Base-by-base conservation (phyloP, 2,329 filamentous ascomycete species). In the Parastagonospora avenae region DNA sequence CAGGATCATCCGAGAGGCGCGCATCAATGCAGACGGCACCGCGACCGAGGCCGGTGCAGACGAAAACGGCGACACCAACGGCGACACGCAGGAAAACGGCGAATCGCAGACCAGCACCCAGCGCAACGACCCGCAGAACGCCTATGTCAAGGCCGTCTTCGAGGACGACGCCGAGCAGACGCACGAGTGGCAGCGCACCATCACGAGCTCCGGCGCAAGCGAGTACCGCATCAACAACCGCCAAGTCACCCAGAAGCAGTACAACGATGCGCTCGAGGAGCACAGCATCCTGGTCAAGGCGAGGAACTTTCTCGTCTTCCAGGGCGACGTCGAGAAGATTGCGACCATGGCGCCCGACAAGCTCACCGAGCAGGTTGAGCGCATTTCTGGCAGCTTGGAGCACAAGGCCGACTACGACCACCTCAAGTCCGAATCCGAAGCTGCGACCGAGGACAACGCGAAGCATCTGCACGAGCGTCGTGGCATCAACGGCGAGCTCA, bases 71-170 rank as follows among this genome's bases (percentile, higher is more conserved):
- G 31, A 47, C 9, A 29, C 47, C 29, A 71, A 71, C 16, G 72
- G 68, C 19, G 58, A 63, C 35, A 79, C 80, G 1, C 82, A 87
- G 53, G 74, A 80, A 16, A 70, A 70, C 10, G 74, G 72, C 30
- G 73, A 73, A 12, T 80, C 81, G 6, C 83, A 88, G 57, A 82
- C 85, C 47, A 82, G 86, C 47, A 87, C 85, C n/a, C 87, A 82
- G 65, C 56, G 56, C 31, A 85, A 86, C 59, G 93, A 99, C 65
- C 94, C 94, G 0, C 94, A 92, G 73, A 94, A 88, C 2, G 95
- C 94, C 2, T 99, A 93, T 93, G 95, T 99, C 11, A 97, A 97
- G 92, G 94, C 94, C 28, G 93, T 99, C 12, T 99, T 97, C 74
- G 92, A 97, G 72, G 94, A 99, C 69, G 94, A 99, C 71, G 92